Base-by-base conservation (phyloP, 306 rosid species). In the Vigna trinervia region DNA sequence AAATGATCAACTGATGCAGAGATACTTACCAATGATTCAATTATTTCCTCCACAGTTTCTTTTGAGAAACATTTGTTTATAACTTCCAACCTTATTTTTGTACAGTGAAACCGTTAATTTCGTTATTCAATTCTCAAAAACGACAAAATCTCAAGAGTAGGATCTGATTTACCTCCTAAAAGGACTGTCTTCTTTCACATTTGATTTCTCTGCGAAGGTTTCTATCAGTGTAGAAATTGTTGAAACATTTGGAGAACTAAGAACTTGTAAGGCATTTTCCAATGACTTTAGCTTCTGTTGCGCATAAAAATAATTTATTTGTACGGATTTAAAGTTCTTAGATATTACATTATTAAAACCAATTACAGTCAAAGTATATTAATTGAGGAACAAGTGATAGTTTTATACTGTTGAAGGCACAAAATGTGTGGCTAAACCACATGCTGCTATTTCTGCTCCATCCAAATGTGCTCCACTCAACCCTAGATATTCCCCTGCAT, bases 341-440 rank as follows among this genome's bases (percentile, higher is more conserved):
- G 11, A 10, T 1, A 45, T 45, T 11, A 10, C 48, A 45, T 2
- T 10, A 12, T 28, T 45, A 0, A 45, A 45, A 10, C 13, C 4
- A 43, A 10, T 41, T 41, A 41, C 46, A 45, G 4, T 2, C 4
- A 7, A 23, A 30, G 45, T 61, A 14, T 32, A 14, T 61, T 61
- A 30, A 34, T 36, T 34, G 56, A 46, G 57, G 23, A 12, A 67
- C 0, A 12, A 23, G 5, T 68, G 23, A 15, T 74, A 14, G 13
- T 14, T 47, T 66, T 23, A 28, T 53, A 78, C 83, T 80, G 1
- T 8, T 2, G 80, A 83, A 19, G 78, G 78, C 1, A 83, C 76
- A 43, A 78, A 83, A 30, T 83, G 81, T 28, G 86, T 83, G 68
- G 83, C 81, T 11, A 83, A 68, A 77, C 83, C 86, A 72, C 83